Conservation (phyloP, 768 basidiomycete genomes). For the Amanita subjunquillea region DNA sequence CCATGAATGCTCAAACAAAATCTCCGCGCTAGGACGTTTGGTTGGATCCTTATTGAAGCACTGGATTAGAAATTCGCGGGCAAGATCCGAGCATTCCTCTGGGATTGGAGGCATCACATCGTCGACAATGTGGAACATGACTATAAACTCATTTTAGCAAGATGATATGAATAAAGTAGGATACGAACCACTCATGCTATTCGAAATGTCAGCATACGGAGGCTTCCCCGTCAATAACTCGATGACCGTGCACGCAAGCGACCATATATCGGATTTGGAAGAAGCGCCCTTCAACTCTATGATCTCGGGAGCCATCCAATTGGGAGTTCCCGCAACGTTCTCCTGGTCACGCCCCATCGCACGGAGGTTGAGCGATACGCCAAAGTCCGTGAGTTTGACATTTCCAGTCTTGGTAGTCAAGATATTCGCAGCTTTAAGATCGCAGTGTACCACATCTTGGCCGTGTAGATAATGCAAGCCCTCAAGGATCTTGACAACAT, state of each 20-base stretch:
- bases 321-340: constrained; percentile 89
- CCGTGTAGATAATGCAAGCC: constrained; percentile 89
- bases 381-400: constrained; percentile 95
- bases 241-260: constrained; percentile 87
- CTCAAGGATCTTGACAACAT: constrained; percentile 94
- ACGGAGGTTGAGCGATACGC: constrained; percentile 90
- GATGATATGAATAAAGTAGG: constrained; percentile 7
- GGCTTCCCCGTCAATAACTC: constrained; percentile 90
- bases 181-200: constrained; percentile 77
- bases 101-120: constrained; percentile 86
- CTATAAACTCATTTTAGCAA: constrained; percentile 26
- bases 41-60: constrained; percentile 89
- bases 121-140: constrained; percentile 97
- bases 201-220: constrained; percentile 83
- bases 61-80: constrained; percentile 70
- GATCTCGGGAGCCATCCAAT: constrained; percentile 99
- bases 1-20: constrained; percentile 89
- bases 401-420: constrained; percentile 98
- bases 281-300: constrained; percentile 92
- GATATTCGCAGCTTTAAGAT: constrained; percentile 97
- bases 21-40: constrained; percentile 74
- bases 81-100: constrained; percentile 60
- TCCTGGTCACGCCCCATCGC: constrained; percentile 81
- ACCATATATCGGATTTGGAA: constrained; percentile 94
- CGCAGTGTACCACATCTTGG: constrained; percentile 90